Conservation (phyloP, 1,284 basidiomycete species). For the Wolfiporia cocos region DNA sequence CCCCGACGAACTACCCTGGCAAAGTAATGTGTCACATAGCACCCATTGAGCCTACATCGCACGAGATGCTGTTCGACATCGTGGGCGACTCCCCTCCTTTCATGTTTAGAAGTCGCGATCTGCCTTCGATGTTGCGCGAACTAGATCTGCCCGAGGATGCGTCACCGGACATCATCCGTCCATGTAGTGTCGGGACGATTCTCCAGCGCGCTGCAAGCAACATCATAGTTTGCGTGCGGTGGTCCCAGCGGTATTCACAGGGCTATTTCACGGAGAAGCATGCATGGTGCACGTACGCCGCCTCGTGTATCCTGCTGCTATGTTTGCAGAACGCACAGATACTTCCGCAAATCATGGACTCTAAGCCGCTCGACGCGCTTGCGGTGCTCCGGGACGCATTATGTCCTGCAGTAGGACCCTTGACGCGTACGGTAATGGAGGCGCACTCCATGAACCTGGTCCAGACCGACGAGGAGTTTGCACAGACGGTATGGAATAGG, state of each 20-base stretch:
- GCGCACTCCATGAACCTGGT: constrained; percentile 21
- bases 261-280: neutral
- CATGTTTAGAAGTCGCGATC: constrained; percentile 17
- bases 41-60: constrained; percentile 6
- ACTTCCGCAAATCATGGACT: constrained; percentile 6
- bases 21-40: constrained; percentile 33
- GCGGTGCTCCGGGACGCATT: constrained; percentile 11
- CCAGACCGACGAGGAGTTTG: constrained; percentile 27
- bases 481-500: constrained; percentile 22
- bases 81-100: constrained; percentile 19
- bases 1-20: constrained; percentile 49
- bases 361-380: constrained; percentile 12
- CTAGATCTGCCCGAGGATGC: constrained; percentile 14
- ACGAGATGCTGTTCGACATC: constrained; percentile 21
- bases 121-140: constrained; percentile 26
- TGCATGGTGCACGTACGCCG: constrained; percentile 9
- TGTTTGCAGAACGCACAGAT: constrained; percentile 4
- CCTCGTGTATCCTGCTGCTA: constrained; percentile 5
- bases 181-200: constrained; percentile 7
- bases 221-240: constrained; percentile 8
- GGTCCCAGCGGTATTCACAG: constrained; percentile 1
- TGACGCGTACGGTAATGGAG: neutral
- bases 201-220: constrained; percentile 14
- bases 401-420: constrained; percentile 2
- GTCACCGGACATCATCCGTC: constrained; percentile 6